Evolutionary conservation across 768 basidiomycete genomes (phyloP), one percentile per base, ranked within the genome.

Genomic region (Fomitopsis pulvina): DNA sequence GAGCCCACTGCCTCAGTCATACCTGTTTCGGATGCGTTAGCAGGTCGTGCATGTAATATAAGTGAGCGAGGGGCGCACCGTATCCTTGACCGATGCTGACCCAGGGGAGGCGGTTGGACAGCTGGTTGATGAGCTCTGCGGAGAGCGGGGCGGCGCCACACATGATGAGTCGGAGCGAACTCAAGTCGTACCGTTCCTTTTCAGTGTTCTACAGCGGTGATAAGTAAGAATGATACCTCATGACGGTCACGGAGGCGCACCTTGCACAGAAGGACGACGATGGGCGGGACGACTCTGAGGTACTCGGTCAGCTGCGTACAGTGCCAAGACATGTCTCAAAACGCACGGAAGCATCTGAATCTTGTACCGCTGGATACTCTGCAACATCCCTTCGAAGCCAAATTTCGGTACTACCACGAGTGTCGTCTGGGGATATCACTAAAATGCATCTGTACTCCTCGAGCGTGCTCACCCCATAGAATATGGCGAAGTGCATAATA

Each of bases 1-100:
- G 76, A 71, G 0, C 81, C 80, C 49, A 73, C 72, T 0, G 78
- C 72, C 59, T 87, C 85, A 0, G 85, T 87, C 77, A 83, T 75
- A 4, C 85, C 83, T 85, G 43, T n/a, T 10, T 5, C 18, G n/a
- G n/a, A n/a, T n/a, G n/a, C n/a, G n/a, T n/a, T n/a, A 9, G 27
- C 41, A 3, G 4, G 16, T 25, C 9, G 28, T 42, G 14, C 3
- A 26, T 7, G n/a, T 10, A 3, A 16, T 32, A 37, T 5, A 24
- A 16, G 27, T 42, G 16, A 20, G 4, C 20, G 22, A 8, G 38
- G 14, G 26, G 41, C 18, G 21, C n/a, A 76, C 80, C 80, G 52
- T 81, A 82, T 4, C 74, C 76, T 61, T 83, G 80, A 0, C 79
- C 79, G 32, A 80, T 75, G 45, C 74, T 70, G 2, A 75, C 75